Evolutionary conservation across 1,139 yeast species (phyloP).

Genomic region (Nakaseomyces kungkrabaensis): DNA sequence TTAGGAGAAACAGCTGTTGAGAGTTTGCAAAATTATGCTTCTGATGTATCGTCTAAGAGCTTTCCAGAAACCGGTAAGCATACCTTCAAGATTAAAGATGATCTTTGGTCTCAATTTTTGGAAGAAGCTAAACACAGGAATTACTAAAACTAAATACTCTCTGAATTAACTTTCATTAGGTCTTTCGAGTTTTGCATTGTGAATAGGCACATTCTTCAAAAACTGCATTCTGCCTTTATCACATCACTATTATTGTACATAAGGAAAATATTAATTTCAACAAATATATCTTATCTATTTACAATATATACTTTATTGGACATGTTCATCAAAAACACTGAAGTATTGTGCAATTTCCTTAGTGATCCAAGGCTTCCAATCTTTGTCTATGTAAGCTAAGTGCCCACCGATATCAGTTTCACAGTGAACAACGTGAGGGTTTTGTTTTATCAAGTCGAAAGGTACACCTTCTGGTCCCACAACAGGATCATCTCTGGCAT

Average conservation of each 20-base stretch:
- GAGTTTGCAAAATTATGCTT: slow-evolving; percentile 45
- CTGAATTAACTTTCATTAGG: too few species aligned
- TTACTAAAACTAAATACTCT: background rate
- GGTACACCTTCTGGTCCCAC: slow-evolving; percentile 61
- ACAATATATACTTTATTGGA: slow-evolving; percentile 15
- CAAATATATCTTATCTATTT: background rate
- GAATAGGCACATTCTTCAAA: too few species aligned
- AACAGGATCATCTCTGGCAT: slow-evolving; percentile 78
- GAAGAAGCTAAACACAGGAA: background rate
- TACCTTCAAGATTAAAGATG: slow-evolving; percentile 62
- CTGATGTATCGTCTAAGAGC: slow-evolving; percentile 42
- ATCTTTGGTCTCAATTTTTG: slow-evolving; percentile 44
- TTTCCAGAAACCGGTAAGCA: slow-evolving; percentile 62
- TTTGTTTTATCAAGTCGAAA: slow-evolving; percentile 43
- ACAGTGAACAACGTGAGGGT: slow-evolving; percentile 60
- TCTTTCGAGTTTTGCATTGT: too few species aligned
- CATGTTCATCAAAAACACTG: slow-evolving; percentile 38
- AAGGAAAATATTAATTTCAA: background rate
- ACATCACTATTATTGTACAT: too few species aligned
- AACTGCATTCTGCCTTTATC: too few species aligned
- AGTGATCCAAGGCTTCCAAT: slow-evolving; percentile 67
- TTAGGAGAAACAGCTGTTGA: slow-evolving; percentile 41
- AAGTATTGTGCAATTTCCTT: slow-evolving; percentile 55
- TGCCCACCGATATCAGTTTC: slow-evolving; percentile 85
- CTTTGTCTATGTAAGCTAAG: slow-evolving; percentile 49